Evolutionary conservation across 148 eudicot genomes (phyloP), one percentile per base, ranked within the genome.

Genomic region (Nepenthes gracilis): DNA sequence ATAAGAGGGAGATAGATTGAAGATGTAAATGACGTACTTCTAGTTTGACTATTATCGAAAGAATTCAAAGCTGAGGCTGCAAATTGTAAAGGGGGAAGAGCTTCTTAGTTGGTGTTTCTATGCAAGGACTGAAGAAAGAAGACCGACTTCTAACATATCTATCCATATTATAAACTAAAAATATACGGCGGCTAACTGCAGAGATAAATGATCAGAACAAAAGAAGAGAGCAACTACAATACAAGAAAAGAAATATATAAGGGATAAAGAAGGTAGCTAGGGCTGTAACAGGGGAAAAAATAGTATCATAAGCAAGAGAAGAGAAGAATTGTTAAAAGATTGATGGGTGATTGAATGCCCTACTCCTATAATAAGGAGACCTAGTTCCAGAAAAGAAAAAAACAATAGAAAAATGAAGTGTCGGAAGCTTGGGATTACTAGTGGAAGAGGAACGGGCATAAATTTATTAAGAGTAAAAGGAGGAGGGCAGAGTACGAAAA

Each of bases 361-460:
- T 59, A 38, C 37, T 40, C 45, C 45, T 47, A 59, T 38, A 23
- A 23, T 23, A 48, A 59, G 45, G 62, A 43, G 34, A 40, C 49
- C 47, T 11, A 58, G 47, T 36, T 58, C 40, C 4, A 14, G 6
- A 36, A 11, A 35, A 5, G 33, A 14, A 9, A 35, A 7, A 57
- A 9, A 36, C 23, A 23, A 23, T 23, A 23, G 12, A 36, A 35
- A 40, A 40, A 40, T 40, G 60, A 40, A 13, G 49, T 36, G 23
- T 59, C 40, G 23, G 23, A 23, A 23, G 23, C 0, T 15, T 33
- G 45, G 8, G 45, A 40, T 3, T 40, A 14, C 47, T 37, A 58
- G 60, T 58, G 60, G 50, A 47, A 47, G 54, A 11, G 33, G 64
- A 47, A 61, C 34, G 12, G 48, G 36, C 34, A 45, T 60, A 34